Conservation (phyloP, 495 filamentous ascomycete genomes). For the Penicillium argentinense region DNA sequence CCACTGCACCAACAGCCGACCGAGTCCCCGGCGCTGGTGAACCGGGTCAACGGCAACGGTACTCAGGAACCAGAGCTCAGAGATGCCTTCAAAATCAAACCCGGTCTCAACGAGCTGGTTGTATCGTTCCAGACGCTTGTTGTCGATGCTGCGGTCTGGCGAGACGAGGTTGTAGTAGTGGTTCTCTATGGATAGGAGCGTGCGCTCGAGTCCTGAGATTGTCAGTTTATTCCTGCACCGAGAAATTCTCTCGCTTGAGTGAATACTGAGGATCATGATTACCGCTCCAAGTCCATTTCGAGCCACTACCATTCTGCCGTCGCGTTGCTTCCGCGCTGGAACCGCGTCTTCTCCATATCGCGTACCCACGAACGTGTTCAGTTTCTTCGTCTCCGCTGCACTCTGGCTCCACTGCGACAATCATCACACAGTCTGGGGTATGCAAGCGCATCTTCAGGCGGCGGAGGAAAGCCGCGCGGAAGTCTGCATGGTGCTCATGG, state of each 20-base stretch:
- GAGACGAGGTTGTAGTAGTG: conserved; percentile 1
- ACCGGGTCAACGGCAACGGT: conserved; percentile 22
- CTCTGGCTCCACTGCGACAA: conserved; percentile 9
- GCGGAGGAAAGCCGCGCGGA: conserved; percentile 13
- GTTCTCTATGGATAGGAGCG: conserved; percentile 3
- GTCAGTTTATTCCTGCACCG: too few relatives aligned
- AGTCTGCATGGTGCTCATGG: conserved; percentile 10
- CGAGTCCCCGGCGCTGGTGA: conserved; percentile 27
- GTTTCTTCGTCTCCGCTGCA: background rate
- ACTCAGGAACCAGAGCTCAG: conserved; percentile 17
- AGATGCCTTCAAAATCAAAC: conserved; percentile 6
- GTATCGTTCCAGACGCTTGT: conserved; percentile 3
- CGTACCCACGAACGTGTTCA: conserved; percentile 9
- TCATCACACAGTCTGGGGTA: conserved; percentile 10
- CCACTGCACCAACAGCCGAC: conserved; percentile 26
- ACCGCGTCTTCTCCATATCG: conserved; percentile 6
- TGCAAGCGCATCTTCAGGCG: conserved; percentile 9
- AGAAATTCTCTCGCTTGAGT: too few relatives aligned
- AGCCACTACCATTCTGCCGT: background rate
- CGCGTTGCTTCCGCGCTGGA: background rate
- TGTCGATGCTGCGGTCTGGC: conserved; percentile 16
- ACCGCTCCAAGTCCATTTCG: background rate
- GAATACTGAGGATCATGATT: too few relatives aligned
- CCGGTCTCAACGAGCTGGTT: background rate
- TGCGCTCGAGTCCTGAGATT: conserved; percentile 5